A percentile compares a stretch with the other conserved stretches of the same genome.
phyloP scores from a whole-genome alignment of 2,329 filamentous ascomycete species.

The Fulvia fulva region DNA sequence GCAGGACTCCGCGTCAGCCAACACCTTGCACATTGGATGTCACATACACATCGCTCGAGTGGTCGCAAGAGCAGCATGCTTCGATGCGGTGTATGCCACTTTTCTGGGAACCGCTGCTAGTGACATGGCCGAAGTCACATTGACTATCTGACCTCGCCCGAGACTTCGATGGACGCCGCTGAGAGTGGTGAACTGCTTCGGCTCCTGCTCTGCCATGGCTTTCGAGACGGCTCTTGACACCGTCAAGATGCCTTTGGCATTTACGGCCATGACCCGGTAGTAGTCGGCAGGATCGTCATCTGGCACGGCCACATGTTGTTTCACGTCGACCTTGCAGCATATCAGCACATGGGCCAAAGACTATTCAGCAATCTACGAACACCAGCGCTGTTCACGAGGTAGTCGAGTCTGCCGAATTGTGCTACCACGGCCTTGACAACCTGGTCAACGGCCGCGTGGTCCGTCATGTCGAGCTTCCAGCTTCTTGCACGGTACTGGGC shows the following conservation, averaged over 20 bases:
- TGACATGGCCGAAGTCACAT: neutral
- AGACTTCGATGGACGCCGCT: neutral
- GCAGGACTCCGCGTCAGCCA: neutral
- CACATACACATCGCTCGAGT: neutral
- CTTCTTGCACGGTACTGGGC: neutral
- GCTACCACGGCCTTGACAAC: neutral
- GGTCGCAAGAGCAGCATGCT: neutral
- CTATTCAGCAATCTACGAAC: neutral
- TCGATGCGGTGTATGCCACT: neutral
- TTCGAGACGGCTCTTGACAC: conserved; percentile 1
- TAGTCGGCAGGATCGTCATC: neutral
- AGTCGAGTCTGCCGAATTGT: conserved; percentile 4
- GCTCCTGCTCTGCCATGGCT: neutral
- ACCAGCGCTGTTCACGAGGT: conserved; percentile 2
- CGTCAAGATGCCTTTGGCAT: neutral
- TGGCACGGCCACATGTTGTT: neutral
- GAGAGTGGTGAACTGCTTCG: neutral
- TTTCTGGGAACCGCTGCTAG: neutral
- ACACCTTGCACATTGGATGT: neutral
- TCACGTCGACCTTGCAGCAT: neutral
- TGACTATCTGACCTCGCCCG: neutral
- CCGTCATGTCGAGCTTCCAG: neutral
- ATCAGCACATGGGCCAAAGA: neutral
- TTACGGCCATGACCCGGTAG: neutral
- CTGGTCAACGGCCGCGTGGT: neutral